These are phyloP conservation scores for Solanum microdontum DNA, from an alignment of 257 asterid species.

Conservation along the genomic window DNA sequence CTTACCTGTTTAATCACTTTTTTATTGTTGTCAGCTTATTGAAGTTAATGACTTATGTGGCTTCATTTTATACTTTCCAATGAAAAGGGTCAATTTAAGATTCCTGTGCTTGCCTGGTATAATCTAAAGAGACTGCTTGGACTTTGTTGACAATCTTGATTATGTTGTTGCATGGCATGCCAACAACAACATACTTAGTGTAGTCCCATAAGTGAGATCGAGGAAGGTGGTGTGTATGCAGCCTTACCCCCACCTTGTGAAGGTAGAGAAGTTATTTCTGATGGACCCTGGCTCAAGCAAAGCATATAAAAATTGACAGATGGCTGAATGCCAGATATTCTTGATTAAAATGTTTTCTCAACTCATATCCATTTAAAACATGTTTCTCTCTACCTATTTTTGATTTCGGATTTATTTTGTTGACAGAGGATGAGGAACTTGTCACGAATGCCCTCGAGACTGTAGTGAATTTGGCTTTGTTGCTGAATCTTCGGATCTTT, in stretches of 20 bases:
- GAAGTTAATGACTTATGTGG: not conserved
- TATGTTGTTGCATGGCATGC: not conserved
- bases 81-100: not conserved
- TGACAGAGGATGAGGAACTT: conserved; percentile 94
- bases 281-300: not conserved
- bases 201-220: not conserved
- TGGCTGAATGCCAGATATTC: not conserved
- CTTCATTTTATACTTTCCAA: not conserved
- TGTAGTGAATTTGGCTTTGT: conserved; percentile 74
- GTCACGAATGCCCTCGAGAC: conserved; percentile 89
- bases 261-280: not conserved
- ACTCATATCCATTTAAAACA: not conserved
- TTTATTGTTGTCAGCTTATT: not conserved
- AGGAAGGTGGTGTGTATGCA: not conserved
- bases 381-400: not conserved
- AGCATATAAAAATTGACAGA: not conserved
- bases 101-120: not conserved
- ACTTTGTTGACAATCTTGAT: not conserved
- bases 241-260: not conserved
- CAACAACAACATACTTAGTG: not conserved
- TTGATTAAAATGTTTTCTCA: not conserved
- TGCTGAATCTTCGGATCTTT: conserved; percentile 82
- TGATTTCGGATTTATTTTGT: not conserved
- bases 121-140: not conserved
- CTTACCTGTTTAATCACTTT: not conserved